Percentiles rank a stretch among this genome's conserved stretches.
Conservation (phyloP, 2,329 filamentous ascomycete species). For the Berkeleyomyces basicola region DNA sequence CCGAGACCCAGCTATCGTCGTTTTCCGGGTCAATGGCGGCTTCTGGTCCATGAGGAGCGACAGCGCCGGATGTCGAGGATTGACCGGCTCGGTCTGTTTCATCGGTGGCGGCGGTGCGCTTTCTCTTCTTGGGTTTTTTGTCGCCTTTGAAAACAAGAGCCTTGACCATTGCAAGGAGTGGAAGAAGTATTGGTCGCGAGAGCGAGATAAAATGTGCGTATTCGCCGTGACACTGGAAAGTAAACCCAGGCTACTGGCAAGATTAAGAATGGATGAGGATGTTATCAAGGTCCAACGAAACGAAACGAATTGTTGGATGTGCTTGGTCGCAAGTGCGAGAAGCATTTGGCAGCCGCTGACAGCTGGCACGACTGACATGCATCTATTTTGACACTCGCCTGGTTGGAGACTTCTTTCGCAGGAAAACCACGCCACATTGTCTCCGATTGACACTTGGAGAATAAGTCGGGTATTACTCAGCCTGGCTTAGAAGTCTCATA, state of each 20-base stretch:
- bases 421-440: no score
- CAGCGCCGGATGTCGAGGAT: background rate
- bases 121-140: slow-evolving; percentile 85
- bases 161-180: slow-evolving; percentile 51
- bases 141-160: slow-evolving; percentile 92
- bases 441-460: no score
- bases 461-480: no score
- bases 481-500: no score
- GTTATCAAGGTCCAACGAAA: background rate
- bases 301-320: no score
- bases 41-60: slow-evolving; percentile 11
- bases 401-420: no score
- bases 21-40: slow-evolving; percentile 26
- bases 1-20: slow-evolving; percentile 85
- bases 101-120: slow-evolving; percentile 31
- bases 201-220: no score
- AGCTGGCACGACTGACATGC: background rate
- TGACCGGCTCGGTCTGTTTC: slow-evolving; percentile 14
- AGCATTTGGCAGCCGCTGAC: background rate
- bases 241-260: background rate
- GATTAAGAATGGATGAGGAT: background rate
- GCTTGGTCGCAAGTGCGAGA: no score
- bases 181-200: no score
- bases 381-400: no score
- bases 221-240: no score